Conservation (phyloP, 2,329 filamentous ascomycete genomes). For the Sporothrix schenckii region DNA sequence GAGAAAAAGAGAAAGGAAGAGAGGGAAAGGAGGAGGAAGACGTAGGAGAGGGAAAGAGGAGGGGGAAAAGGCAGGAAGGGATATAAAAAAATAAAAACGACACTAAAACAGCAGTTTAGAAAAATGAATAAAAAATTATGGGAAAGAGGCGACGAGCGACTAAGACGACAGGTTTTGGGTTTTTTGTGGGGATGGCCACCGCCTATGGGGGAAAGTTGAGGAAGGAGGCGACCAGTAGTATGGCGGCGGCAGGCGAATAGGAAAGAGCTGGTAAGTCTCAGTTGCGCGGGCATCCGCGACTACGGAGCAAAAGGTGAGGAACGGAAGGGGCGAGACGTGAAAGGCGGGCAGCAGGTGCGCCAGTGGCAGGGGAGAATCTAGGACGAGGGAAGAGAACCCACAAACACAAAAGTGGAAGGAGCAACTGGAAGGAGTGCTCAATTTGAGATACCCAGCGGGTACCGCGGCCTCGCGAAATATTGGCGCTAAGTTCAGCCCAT, state of each 20-base stretch:
- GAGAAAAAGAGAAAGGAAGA: conserved; percentile 32
- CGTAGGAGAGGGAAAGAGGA: conserved; percentile 23
- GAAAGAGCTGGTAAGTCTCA: conserved; percentile 3
- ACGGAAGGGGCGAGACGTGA: conserved; percentile 2
- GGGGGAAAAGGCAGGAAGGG: conserved; percentile 30
- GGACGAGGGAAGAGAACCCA: background rate
- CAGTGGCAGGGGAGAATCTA: background rate
- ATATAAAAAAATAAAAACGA: conserved; percentile 30
- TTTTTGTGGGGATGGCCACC: conserved; percentile 30
- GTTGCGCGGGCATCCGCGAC: conserved; percentile 9
- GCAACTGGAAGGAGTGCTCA: background rate
- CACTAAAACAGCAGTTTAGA: conserved; percentile 23
- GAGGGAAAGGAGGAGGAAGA: conserved; percentile 35
- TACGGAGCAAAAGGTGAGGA: background rate
- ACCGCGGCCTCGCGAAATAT: conserved; percentile 11
- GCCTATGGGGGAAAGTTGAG: conserved; percentile 21
- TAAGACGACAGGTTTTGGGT: background rate
- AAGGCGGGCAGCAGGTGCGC: conserved; percentile 17
- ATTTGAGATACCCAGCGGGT: conserved; percentile 13
- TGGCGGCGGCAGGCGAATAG: conserved; percentile 25
- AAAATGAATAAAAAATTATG: conserved; percentile 24
- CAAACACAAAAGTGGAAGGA: conserved; percentile 11
- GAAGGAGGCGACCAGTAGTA: conserved; percentile 17
- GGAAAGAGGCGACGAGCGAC: conserved; percentile 32
- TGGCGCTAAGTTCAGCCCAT: conserved; percentile 3